phyloP scores from a whole-genome alignment of 352 stramenopile genomes.

The Pythium dissimile region DNA sequence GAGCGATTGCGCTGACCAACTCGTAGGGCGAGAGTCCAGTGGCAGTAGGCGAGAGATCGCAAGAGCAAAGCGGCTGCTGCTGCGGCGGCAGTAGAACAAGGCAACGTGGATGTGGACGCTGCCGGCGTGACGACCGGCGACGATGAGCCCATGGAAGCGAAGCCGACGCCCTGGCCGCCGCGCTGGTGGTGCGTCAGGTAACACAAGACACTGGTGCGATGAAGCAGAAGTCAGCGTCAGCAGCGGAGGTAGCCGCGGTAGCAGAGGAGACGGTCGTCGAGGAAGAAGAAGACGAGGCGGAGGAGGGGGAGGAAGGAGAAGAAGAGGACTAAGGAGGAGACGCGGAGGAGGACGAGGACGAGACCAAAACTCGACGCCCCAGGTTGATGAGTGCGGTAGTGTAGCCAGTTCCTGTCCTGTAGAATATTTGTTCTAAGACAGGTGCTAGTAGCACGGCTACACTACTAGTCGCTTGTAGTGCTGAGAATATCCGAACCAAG shows the following conservation, averaged over 20 bases:
- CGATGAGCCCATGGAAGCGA: conserved; percentile 13
- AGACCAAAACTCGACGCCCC: conserved; percentile 31
- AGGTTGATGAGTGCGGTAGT: conserved; percentile 14
- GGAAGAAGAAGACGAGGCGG: conserved; percentile 12
- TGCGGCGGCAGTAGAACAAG: conserved; percentile 20
- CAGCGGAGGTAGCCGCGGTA: background rate
- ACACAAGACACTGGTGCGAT: background rate
- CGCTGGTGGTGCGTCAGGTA: conserved; percentile 6
- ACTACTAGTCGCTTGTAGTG: too few relatives aligned
- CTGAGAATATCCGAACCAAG: too few relatives aligned
- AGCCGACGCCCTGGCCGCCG: conserved; percentile 11
- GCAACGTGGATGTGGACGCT: background rate
- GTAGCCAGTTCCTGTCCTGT: conserved; percentile 9
- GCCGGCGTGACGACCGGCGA: background rate
- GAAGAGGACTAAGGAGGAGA: conserved; percentile 40
- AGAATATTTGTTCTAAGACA: conserved; percentile 28
- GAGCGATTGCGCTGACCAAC: conserved; percentile 47
- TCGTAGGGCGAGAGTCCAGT: conserved; percentile 18
- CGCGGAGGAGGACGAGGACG: background rate
- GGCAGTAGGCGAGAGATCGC: conserved; percentile 9
- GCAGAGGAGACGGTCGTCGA: background rate
- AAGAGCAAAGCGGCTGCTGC: background rate
- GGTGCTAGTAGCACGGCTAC: too few relatives aligned
- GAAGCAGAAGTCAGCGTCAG: background rate
- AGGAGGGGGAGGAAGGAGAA: conserved; percentile 27